Percentiles rank a stretch among this genome's conserved stretches.
These are phyloP conservation scores for Gossypium raimondii DNA, from an alignment of 345 rosid species.

Conservation along the genomic window DNA sequence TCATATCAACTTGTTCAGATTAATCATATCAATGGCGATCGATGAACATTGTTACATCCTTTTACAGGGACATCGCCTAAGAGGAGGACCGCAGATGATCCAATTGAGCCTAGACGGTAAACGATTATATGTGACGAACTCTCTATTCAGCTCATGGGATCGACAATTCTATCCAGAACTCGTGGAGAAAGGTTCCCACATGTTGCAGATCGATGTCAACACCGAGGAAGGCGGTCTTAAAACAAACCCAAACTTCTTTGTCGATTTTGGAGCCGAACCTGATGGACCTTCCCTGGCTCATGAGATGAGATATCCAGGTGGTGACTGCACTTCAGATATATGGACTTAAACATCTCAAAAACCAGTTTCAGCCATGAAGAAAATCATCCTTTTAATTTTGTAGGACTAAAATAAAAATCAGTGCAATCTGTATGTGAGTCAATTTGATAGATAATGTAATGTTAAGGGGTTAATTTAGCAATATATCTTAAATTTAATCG, in stretches of 20 bases:
- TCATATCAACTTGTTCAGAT: neutral
- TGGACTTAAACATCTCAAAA: slow-evolving; percentile 43
- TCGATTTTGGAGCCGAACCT: slow-evolving; percentile 77
- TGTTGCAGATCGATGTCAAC: slow-evolving; percentile 78
- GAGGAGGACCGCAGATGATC: slow-evolving; percentile 96
- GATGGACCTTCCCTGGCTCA: slow-evolving; percentile 90
- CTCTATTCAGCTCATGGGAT: slow-evolving; percentile 85
- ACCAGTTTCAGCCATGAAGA: neutral
- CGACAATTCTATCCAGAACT: slow-evolving; percentile 75
- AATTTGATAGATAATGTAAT: no score
- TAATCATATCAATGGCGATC: neutral
- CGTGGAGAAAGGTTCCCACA: slow-evolving; percentile 80
- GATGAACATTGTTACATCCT: neutral
- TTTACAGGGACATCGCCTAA: slow-evolving; percentile 53
- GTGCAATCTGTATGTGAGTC: no score
- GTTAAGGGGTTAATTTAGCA: no score
- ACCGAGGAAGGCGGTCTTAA: slow-evolving; percentile 51
- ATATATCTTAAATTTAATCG: no score
- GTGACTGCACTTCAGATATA: slow-evolving; percentile 96
- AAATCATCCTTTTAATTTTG: neutral
- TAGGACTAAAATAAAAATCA: neutral
- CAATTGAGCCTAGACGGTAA: slow-evolving; percentile 90
- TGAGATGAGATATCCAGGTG: slow-evolving; percentile 96
- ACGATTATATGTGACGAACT: slow-evolving; percentile 82
- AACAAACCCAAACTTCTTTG: slow-evolving; percentile 58